Evolutionary conservation across 306 rosid species (phyloP).

Genomic region (Castanea crenata): DNA sequence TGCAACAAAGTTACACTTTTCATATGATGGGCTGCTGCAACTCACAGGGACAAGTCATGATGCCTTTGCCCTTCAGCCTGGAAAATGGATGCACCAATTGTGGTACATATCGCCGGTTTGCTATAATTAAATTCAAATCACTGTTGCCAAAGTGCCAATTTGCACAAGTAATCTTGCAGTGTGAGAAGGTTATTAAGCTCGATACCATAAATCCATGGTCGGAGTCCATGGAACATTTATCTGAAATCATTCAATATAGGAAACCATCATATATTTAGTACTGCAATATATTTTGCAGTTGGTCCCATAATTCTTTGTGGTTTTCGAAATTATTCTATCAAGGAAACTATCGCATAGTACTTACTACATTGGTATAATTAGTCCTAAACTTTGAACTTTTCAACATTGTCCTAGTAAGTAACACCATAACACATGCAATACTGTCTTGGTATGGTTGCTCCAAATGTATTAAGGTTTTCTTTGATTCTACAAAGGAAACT

Average conservation of each 20-base stretch:
- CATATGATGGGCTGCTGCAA: conserved; percentile 10
- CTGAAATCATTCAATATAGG: conserved; percentile 8
- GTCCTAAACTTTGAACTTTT: conserved; percentile 9
- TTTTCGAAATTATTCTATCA: conserved; percentile 16
- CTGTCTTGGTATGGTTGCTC: conserved; percentile 3
- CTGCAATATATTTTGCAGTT: not conserved
- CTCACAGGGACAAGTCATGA: conserved; percentile 26
- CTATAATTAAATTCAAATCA: not conserved
- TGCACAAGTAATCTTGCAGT: conserved; percentile 24
- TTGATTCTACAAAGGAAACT: conserved; percentile 12
- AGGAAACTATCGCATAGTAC: conserved; percentile 19
- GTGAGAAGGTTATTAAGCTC: conserved; percentile 42
- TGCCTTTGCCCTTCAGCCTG: conserved; percentile 16
- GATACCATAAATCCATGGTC: conserved; percentile 53
- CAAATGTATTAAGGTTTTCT: conserved; percentile 4
- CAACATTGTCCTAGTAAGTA: conserved; percentile 18
- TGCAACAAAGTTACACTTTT: conserved; percentile 1
- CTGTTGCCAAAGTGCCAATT: conserved; percentile 14
- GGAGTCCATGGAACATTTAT: conserved; percentile 38
- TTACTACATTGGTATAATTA: not conserved
- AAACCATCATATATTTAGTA: not conserved
- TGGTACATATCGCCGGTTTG: not conserved
- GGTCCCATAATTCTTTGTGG: conserved; percentile 18
- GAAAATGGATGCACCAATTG: conserved; percentile 22
- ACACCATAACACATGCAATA: not conserved